A percentile compares a stretch with the other conserved stretches of the same genome.
Conservation (phyloP, 108 stramenopile genomes). For the Mediolabrus comicus region DNA sequence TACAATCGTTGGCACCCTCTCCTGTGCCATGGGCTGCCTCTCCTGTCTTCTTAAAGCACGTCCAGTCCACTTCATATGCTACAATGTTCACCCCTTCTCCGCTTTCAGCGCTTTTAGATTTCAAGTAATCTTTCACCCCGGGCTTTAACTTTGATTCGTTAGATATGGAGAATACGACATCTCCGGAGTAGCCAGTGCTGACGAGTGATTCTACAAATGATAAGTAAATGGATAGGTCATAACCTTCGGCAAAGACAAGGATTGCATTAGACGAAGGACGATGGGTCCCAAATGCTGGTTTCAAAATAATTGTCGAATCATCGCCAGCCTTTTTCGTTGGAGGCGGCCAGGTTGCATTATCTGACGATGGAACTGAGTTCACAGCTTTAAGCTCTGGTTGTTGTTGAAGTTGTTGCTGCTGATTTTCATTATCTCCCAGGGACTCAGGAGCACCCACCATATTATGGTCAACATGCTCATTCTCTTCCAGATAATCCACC, state of each 20-base stretch:
- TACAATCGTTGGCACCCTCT: slow-evolving; percentile 25
- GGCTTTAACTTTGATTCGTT: slow-evolving; percentile 37
- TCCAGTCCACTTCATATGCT: slow-evolving; percentile 60
- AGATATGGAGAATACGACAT: slow-evolving; percentile 74
- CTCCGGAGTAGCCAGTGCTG: slow-evolving; percentile 65
- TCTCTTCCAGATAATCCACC: slow-evolving; percentile 8
- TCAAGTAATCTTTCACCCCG: slow-evolving; percentile 71
- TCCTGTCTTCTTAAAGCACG: slow-evolving; percentile 54
- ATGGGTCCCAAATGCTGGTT: slow-evolving; percentile 38
- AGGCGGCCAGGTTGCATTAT: neutral
- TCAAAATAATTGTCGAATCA: slow-evolving; percentile 16
- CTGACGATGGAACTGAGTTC: neutral
- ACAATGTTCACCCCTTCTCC: slow-evolving; percentile 50
- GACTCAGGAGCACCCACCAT: neutral
- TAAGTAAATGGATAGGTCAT: slow-evolving; percentile 64
- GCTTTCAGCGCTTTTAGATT: slow-evolving; percentile 10
- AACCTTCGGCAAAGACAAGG: slow-evolving; percentile 62
- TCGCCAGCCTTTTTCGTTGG: neutral
- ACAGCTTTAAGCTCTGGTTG: neutral
- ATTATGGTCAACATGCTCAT: slow-evolving; percentile 9
- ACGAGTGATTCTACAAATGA: slow-evolving; percentile 70
- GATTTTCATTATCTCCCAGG: neutral
- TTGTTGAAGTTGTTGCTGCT: neutral
- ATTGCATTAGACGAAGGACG: slow-evolving; percentile 31
- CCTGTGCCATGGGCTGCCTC: slow-evolving; percentile 24